phyloP scores from a whole-genome alignment of 1,139 yeast genomes.

The Hyphopichia fennica region DNA sequence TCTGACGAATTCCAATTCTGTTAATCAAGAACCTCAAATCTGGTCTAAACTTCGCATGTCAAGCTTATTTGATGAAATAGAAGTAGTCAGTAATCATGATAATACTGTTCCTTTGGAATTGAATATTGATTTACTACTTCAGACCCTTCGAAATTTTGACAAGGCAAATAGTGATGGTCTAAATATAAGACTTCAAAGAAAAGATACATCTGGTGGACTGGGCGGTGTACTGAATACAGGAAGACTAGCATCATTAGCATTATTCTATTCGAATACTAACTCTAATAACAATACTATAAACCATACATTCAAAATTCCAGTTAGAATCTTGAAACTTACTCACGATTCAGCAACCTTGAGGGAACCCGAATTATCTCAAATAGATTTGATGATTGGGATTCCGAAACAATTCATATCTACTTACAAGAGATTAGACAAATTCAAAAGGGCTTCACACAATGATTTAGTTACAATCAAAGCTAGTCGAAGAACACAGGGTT shows the following conservation, averaged over 20 bases:
- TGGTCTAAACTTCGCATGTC: conserved; percentile 55
- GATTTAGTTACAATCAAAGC: conserved; percentile 37
- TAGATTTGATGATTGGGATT: conserved; percentile 51
- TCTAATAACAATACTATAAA: conserved; percentile 38
- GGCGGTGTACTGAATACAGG: conserved; percentile 25
- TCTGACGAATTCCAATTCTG: conserved; percentile 40
- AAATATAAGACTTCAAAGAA: conserved; percentile 52
- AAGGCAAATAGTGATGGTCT: conserved; percentile 51
- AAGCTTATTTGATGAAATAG: conserved; percentile 48
- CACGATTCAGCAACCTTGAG: conserved; percentile 38
- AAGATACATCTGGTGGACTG: conserved; percentile 32
- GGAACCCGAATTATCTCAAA: conserved; percentile 50
- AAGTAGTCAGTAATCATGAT: conserved; percentile 47
- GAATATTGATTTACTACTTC: conserved; percentile 54
- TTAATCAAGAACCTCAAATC: conserved; percentile 56
- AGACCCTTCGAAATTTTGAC: conserved; percentile 55
- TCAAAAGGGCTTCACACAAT: conserved; percentile 35
- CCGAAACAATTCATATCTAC: conserved; percentile 48
- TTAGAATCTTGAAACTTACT: conserved; percentile 47
- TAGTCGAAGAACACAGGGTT: conserved; percentile 35
- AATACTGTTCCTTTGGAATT: conserved; percentile 54
- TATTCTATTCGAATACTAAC: conserved; percentile 45
- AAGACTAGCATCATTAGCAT: conserved; percentile 52
- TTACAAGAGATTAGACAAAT: conserved; percentile 58
- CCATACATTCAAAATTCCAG: conserved; percentile 62